Conservation (phyloP, 225 moss, liverwort and hornwort species). For the Bryum argenteum region DNA sequence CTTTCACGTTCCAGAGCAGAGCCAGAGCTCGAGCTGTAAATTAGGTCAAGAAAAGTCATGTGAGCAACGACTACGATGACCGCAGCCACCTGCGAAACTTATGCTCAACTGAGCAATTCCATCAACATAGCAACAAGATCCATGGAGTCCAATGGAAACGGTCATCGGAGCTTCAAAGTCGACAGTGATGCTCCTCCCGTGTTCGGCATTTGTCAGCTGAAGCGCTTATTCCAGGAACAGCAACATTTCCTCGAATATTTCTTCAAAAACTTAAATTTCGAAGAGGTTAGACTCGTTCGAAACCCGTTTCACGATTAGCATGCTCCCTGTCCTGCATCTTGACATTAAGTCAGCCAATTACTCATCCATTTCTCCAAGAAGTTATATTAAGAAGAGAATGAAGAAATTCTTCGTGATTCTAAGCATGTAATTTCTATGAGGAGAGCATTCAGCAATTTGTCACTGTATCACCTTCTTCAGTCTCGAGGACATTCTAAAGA, state of each 20-base stretch:
- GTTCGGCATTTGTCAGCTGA: constrained; percentile 40
- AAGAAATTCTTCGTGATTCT: not conserved
- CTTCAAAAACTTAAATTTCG: constrained; percentile 57
- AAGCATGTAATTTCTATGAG: not conserved
- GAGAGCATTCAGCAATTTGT: not conserved
- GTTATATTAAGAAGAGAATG: not conserved
- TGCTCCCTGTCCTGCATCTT: not conserved
- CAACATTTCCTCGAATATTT: constrained; percentile 57
- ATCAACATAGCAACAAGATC: not conserved
- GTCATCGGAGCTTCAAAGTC: no score
- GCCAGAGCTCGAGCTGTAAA: not conserved
- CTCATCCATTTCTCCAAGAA: not conserved
- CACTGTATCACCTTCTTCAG: not conserved
- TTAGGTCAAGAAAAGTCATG: not conserved
- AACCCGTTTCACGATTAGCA: not conserved
- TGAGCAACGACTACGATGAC: not conserved
- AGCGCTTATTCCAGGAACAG: constrained; percentile 55
- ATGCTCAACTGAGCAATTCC: not conserved
- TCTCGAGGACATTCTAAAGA: not conserved
- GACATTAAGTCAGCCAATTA: not conserved
- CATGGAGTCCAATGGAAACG: constrained; percentile 18
- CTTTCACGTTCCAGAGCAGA: not conserved
- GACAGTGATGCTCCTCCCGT: not conserved
- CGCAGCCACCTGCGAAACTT: not conserved
- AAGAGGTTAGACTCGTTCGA: constrained; percentile 40